Evolutionary conservation across 192 early-diverging fungal genomes (phyloP).

Genomic region (Backusella parvicylindrica): DNA sequence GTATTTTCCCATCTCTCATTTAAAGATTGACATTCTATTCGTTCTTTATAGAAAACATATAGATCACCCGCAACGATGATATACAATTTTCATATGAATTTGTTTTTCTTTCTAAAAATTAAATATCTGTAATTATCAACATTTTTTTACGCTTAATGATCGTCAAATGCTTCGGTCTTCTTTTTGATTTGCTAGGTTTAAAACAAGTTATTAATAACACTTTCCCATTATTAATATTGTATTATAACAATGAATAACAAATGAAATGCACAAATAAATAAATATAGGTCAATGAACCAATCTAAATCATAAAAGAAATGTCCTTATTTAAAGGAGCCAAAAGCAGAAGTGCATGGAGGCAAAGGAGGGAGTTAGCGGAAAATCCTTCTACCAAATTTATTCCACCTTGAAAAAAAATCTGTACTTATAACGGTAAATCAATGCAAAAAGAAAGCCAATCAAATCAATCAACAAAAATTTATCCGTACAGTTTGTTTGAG

Average conservation of each 20-base stretch:
- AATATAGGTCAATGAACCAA: no score
- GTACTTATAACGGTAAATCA: neutral
- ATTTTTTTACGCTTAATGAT: neutral
- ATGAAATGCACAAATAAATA: neutral
- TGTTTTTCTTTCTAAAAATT: neutral
- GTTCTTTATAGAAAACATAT: neutral
- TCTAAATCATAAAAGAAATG: neutral
- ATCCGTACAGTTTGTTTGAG: neutral
- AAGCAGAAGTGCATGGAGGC: neutral
- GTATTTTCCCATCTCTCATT: neutral
- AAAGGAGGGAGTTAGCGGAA: neutral
- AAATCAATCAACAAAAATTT: neutral
- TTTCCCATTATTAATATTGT: neutral
- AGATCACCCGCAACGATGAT: neutral
- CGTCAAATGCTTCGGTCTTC: neutral
- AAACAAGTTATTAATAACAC: neutral
- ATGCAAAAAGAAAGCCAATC: neutral
- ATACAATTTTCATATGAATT: neutral
- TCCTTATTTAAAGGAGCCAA: neutral
- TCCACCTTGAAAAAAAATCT: neutral
- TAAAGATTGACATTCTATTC: neutral
- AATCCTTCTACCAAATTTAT: neutral
- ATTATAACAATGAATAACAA: neutral
- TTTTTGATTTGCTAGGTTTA: neutral
- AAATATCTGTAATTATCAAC: neutral